Evolutionary conservation across 1,284 basidiomycete species (phyloP).

Genomic region (Malassezia dermatis): DNA sequence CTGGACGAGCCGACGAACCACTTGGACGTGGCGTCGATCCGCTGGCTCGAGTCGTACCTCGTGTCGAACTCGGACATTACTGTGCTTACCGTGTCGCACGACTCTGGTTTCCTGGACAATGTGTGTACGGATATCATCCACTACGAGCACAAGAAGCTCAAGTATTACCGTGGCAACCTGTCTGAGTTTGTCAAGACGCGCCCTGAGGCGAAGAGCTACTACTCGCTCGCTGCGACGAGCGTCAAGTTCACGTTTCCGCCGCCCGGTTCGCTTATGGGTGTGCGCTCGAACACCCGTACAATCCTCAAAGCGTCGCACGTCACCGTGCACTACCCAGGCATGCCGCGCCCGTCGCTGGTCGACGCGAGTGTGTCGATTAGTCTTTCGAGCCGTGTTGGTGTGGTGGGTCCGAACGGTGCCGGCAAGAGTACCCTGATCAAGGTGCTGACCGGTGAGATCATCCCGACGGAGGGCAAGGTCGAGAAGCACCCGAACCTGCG

Average conservation of each 20-base stretch:
- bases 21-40: constrained; percentile 66
- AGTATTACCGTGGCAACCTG: constrained; percentile 88
- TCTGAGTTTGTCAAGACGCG: constrained; percentile 81
- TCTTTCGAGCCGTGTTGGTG: constrained; percentile 55
- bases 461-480: constrained; percentile 81
- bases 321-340: constrained; percentile 90
- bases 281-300: constrained; percentile 87
- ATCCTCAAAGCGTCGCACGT: constrained; percentile 87
- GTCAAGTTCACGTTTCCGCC: constrained; percentile 95
- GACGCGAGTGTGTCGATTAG: constrained; percentile 86
- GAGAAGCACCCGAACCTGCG: constrained; percentile 93
- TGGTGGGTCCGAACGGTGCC: constrained; percentile 48
- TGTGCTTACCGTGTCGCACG: constrained; percentile 91
- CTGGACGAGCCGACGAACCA: constrained; percentile 83
- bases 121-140: constrained; percentile 97
- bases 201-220: constrained; percentile 92
- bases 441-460: constrained; percentile 84
- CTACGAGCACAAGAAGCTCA: constrained; percentile 92
- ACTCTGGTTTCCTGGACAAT: constrained; percentile 93
- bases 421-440: constrained; percentile 81
- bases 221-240: constrained; percentile 84
- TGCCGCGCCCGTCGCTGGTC: constrained; percentile 67
- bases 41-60: constrained; percentile 82
- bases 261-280: constrained; percentile 91
- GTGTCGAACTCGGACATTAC: constrained; percentile 53